Evolutionary conservation across 805 yeast genomes (phyloP).

Genomic region (Saccharomycopsis guyanensis): DNA sequence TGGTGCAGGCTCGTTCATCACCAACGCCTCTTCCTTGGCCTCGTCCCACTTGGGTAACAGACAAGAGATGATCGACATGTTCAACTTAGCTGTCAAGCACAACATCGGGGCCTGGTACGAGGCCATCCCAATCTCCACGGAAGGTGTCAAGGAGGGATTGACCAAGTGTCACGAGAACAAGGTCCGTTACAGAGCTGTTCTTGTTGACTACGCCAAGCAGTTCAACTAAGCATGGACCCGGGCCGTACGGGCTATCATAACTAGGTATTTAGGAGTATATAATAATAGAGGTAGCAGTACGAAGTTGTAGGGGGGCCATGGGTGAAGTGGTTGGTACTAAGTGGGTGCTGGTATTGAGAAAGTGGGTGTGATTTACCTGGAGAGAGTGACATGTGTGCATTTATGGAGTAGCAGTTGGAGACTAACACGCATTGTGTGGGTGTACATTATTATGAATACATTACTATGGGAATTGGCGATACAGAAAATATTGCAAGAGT

Average conservation of each 20-base stretch:
- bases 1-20: conserved; percentile 36
- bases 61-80: conserved; percentile 32
- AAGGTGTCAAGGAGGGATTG: conserved; percentile 29
- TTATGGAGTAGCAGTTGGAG: too few species aligned
- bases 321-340: too few species aligned
- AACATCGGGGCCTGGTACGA: conserved; percentile 31
- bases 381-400: too few species aligned
- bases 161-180: conserved; percentile 29
- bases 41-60: conserved; percentile 31
- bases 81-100: conserved; percentile 32
- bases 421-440: too few species aligned
- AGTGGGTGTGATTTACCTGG: too few species aligned
- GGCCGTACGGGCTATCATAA: not conserved
- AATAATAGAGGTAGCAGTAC: too few species aligned
- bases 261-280: too few species aligned
- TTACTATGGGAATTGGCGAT: too few species aligned
- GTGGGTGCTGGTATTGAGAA: too few species aligned
- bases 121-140: conserved; percentile 30
- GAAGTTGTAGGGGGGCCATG: too few species aligned
- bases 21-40: conserved; percentile 26
- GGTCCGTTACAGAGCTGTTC: conserved; percentile 36
- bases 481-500: too few species aligned
- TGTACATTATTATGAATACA: too few species aligned
- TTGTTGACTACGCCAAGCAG: conserved; percentile 36
- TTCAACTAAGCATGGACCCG: conserved; percentile 27